A percentile compares a stretch with the other conserved stretches of the same genome.
These are phyloP conservation scores for Micractinium sp. DNA, from an alignment of 139 green algal genomes.

Conservation along the genomic window DNA sequence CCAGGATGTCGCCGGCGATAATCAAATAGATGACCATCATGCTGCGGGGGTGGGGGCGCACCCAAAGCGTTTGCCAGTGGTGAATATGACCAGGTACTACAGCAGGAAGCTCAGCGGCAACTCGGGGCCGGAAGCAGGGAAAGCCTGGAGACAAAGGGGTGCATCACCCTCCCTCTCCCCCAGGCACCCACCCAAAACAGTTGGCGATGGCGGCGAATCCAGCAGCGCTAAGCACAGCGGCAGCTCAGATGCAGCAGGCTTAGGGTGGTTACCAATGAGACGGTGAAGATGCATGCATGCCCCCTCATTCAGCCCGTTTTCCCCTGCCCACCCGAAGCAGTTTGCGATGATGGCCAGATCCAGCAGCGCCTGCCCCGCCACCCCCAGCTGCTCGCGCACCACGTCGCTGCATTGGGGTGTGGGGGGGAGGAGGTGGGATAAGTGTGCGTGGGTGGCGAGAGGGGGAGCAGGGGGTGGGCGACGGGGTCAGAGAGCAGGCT, in stretches of 20 bases:
- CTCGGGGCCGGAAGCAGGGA: too few species aligned
- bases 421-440: background rate
- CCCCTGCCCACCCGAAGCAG: background rate
- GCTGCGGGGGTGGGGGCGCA: background rate
- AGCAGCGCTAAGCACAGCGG: too few species aligned
- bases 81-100: too few species aligned
- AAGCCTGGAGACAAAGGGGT: too few species aligned
- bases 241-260: background rate
- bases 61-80: too few species aligned
- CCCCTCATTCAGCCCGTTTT: too few species aligned
- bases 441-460: background rate
- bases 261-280: too few species aligned
- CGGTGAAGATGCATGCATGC: too few species aligned
- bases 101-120: too few species aligned
- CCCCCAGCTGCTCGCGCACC: constrained; percentile 29
- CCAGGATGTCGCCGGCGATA: constrained; percentile 6
- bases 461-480: background rate
- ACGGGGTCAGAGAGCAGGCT: too few species aligned
- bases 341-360: constrained; percentile 24
- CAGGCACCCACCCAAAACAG: background rate
- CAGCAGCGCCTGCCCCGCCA: constrained; percentile 28
- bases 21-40: constrained; percentile 23
- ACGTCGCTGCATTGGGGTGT: constrained; percentile 25
- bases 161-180: background rate
- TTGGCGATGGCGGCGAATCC: background rate